These are phyloP conservation scores for Phyllosticta citrichinensis DNA, from an alignment of 2,329 filamentous ascomycete species.

Conservation along the genomic window DNA sequence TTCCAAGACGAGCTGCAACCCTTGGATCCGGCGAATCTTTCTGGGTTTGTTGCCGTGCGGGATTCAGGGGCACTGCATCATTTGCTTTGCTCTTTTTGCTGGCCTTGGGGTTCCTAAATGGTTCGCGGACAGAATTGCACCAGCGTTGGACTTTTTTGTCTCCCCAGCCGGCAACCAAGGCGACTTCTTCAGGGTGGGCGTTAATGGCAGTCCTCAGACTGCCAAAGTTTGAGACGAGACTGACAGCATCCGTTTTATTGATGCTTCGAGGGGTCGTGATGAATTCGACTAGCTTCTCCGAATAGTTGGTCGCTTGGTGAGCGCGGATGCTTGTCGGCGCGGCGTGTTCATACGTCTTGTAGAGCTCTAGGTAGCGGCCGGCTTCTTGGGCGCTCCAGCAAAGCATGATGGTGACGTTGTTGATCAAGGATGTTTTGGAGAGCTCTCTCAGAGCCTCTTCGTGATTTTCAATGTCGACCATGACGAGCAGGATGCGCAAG, in stretches of 20 bases:
- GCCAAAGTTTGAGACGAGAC: conserved; percentile 84
- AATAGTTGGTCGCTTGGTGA: conserved; percentile 66
- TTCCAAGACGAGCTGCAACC: conserved; percentile 19
- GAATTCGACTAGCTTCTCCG: conserved; percentile 83
- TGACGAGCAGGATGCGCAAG: conserved; percentile 73
- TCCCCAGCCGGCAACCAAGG: conserved; percentile 82
- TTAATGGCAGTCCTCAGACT: conserved; percentile 80
- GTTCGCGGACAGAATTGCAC: conserved; percentile 71
- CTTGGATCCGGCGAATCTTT: conserved; percentile 13
- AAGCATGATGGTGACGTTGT: conserved; percentile 82
- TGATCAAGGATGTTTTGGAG: conserved; percentile 83
- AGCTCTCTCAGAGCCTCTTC: conserved; percentile 83
- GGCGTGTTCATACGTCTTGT: conserved; percentile 89
- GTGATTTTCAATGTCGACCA: conserved; percentile 94
- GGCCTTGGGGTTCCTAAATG: conserved; percentile 67
- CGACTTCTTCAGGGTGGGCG: conserved; percentile 75
- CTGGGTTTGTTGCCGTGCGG: conserved; percentile 18
- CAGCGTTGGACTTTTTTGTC: conserved; percentile 88
- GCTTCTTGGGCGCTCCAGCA: conserved; percentile 94
- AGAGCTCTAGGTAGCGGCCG: conserved; percentile 85
- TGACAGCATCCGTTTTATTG: conserved; percentile 90
- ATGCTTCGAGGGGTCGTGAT: conserved; percentile 81
- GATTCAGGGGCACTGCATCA: conserved; percentile 16
- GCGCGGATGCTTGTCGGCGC: conserved; percentile 73
- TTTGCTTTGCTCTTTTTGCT: conserved; percentile 42